Evolutionary conservation across 768 basidiomycete species (phyloP).

Genomic region (Naganishia vaughanmartiniae): DNA sequence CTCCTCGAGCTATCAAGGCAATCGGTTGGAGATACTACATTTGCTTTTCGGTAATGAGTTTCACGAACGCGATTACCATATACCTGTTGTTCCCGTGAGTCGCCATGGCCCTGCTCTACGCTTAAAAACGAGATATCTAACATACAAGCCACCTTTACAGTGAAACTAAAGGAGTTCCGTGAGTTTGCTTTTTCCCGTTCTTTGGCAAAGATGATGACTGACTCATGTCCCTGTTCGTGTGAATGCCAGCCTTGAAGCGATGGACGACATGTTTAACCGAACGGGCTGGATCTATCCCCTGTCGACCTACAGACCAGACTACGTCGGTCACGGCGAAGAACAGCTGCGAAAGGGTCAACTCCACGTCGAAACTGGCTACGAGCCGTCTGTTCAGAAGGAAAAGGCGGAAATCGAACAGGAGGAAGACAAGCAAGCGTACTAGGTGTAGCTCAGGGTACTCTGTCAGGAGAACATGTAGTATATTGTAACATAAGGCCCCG

Average conservation of each 20-base stretch:
- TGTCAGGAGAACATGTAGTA: not conserved
- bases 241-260: not conserved
- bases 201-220: not conserved
- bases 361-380: slow-evolving; percentile 8
- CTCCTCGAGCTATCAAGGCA: slow-evolving; percentile 31
- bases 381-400: not conserved
- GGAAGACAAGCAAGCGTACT: not conserved
- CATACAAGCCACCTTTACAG: not conserved
- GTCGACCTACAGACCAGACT: not conserved
- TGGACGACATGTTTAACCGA: not conserved
- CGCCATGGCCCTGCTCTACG: not conserved
- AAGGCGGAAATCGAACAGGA: slow-evolving; percentile 7
- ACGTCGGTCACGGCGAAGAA: slow-evolving; percentile 15
- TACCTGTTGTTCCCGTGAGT: slow-evolving; percentile 33
- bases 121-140: not conserved
- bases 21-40: slow-evolving; percentile 40
- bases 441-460: not conserved
- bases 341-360: not conserved
- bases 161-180: slow-evolving; percentile 14
- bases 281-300: not conserved
- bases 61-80: slow-evolving; percentile 34
- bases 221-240: not conserved
- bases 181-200: not conserved
- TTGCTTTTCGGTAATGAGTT: slow-evolving; percentile 34
- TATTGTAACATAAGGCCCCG: not conserved